Evolutionary conservation across 1,139 yeast species (phyloP).

Genomic region (Suhomyces choctaworum): DNA sequence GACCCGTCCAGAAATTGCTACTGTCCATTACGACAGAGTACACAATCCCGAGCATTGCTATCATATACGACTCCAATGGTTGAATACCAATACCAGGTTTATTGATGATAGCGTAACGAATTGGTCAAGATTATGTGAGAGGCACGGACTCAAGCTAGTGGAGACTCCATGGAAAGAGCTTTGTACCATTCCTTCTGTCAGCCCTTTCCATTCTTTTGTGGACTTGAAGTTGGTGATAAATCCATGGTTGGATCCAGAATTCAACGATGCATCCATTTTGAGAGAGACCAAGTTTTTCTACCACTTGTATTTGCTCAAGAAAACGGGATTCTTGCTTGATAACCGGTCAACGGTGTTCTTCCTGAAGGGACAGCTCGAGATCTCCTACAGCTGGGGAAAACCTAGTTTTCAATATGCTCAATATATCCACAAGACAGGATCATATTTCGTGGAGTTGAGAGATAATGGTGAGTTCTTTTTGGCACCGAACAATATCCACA

Average conservation of each 20-base stretch:
- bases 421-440: constrained; percentile 86
- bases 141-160: constrained; percentile 84
- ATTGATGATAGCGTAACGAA: constrained; percentile 84
- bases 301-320: constrained; percentile 61
- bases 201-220: constrained; percentile 88
- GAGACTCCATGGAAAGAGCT: constrained; percentile 92
- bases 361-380: constrained; percentile 52
- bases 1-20: constrained; percentile 72
- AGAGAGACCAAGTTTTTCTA: constrained; percentile 57
- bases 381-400: constrained; percentile 87
- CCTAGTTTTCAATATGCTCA: constrained; percentile 83
- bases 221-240: constrained; percentile 62
- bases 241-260: constrained; percentile 67
- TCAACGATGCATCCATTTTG: constrained; percentile 48
- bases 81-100: constrained; percentile 82
- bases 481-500: constrained; percentile 78
- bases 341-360: constrained; percentile 72
- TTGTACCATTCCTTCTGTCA: constrained; percentile 68
- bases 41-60: constrained; percentile 96
- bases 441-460: constrained; percentile 83
- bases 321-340: constrained; percentile 76
- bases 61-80: constrained; percentile 90
- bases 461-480: constrained; percentile 78
- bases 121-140: constrained; percentile 80
- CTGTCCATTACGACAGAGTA: constrained; percentile 86